phyloP scores from a whole-genome alignment of 78 protist genomes.

The Anaeramoeba ignava region DNA sequence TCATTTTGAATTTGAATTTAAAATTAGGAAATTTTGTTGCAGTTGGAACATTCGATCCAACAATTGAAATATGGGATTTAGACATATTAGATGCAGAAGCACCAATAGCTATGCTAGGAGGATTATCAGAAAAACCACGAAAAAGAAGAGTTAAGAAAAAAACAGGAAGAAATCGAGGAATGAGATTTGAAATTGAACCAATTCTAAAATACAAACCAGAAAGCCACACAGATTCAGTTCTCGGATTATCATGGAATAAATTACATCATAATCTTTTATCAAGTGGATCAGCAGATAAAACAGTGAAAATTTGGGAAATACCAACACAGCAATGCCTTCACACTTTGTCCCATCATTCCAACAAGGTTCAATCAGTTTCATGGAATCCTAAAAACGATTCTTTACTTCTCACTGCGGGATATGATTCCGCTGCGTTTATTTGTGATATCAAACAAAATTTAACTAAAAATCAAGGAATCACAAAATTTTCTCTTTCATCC shows the following conservation, averaged over 20 bases:
- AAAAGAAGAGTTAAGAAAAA: not conserved
- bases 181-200: not conserved
- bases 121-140: not conserved
- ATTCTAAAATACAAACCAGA: slow-evolving; percentile 2
- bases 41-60: slow-evolving; percentile 63
- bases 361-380: slow-evolving; percentile 24
- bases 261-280: slow-evolving; percentile 37
- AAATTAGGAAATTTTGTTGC: slow-evolving; percentile 53
- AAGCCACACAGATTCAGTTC: slow-evolving; percentile 33
- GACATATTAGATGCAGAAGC: slow-evolving; percentile 48
- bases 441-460: not conserved
- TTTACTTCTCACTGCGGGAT: not conserved
- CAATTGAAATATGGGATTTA: slow-evolving; percentile 67
- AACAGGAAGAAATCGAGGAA: slow-evolving; percentile 19
- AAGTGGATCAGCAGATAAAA: slow-evolving; percentile 51
- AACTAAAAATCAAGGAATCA: not conserved
- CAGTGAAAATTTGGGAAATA: slow-evolving; percentile 68
- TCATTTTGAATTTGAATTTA: too few species aligned
- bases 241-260: slow-evolving; percentile 39
- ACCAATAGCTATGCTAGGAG: slow-evolving; percentile 59
- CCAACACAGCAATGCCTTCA: slow-evolving; percentile 15
- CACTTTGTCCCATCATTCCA: slow-evolving; percentile 46
- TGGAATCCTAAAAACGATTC: not conserved
- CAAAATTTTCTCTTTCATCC: not conserved
- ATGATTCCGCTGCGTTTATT: not conserved